Conservation (phyloP, 2,329 filamentous ascomycete genomes). For the Nemania diffusa region DNA sequence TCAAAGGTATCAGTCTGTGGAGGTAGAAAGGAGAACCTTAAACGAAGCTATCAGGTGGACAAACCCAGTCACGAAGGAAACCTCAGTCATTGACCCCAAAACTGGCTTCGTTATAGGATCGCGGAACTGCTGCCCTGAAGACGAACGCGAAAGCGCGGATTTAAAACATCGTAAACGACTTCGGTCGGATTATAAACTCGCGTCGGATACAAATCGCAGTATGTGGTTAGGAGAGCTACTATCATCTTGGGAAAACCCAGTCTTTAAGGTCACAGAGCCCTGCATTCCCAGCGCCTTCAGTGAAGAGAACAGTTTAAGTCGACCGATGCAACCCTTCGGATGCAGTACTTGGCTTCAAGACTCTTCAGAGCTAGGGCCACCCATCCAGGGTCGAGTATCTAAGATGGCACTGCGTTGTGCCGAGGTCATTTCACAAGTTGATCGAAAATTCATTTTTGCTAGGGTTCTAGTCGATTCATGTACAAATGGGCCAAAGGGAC, state of each 20-base stretch:
- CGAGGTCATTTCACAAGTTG: conserved; percentile 81
- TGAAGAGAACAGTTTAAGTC: conserved; percentile 36
- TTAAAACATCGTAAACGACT: conserved; percentile 27
- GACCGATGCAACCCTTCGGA: conserved; percentile 34
- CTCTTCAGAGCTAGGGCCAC: conserved; percentile 40
- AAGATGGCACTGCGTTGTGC: conserved; percentile 69
- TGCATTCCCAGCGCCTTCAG: conserved; percentile 57
- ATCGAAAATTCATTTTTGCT: conserved; percentile 86
- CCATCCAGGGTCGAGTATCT: conserved; percentile 63
- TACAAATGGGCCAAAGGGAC: background rate
- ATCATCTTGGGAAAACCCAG: conserved; percentile 77
- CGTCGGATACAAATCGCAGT: conserved; percentile 34
- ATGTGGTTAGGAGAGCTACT: conserved; percentile 71
- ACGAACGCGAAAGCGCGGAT: conserved; percentile 39
- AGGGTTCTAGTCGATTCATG: conserved; percentile 56
- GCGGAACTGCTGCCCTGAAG: conserved; percentile 48
- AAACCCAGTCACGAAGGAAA: conserved; percentile 67
- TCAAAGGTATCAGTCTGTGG: conserved; percentile 5
- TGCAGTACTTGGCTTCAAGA: conserved; percentile 27
- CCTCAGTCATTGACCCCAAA: conserved; percentile 61
- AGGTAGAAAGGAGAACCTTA: conserved; percentile 15
- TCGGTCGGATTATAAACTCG: conserved; percentile 32
- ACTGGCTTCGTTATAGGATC: conserved; percentile 60
- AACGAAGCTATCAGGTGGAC: conserved; percentile 63
- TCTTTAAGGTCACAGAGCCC: conserved; percentile 67